phyloP scores from a whole-genome alignment of 345 rosid species.

The Zanthoxylum bungeanum region DNA sequence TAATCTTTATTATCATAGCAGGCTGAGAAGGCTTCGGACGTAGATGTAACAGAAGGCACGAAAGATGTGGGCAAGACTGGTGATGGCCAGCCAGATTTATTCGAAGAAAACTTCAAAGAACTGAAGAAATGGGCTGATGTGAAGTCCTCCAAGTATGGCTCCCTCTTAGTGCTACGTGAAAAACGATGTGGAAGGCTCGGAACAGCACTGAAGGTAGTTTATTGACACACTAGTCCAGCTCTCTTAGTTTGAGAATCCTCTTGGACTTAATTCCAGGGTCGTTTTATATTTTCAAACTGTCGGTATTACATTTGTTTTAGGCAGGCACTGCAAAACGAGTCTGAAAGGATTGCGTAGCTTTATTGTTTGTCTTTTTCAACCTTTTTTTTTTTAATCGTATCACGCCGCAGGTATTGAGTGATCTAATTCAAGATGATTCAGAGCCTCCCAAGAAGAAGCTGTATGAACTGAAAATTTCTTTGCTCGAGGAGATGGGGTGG shows the following conservation, averaged over 20 bases:
- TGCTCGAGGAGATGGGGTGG: conserved; percentile 88
- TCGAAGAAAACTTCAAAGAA: conserved; percentile 77
- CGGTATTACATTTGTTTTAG: background rate
- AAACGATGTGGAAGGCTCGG: conserved; percentile 68
- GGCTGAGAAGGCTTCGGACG: conserved; percentile 38
- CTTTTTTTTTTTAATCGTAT: background rate
- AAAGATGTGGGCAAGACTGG: conserved; percentile 31
- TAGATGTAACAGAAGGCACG: conserved; percentile 33
- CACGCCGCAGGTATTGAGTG: conserved; percentile 58
- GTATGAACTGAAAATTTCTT: conserved; percentile 65
- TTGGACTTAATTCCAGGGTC: background rate
- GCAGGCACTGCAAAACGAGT: background rate
- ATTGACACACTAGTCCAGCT: background rate
- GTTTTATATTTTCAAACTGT: background rate
- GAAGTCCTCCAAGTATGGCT: conserved; percentile 75
- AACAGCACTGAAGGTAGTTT: conserved; percentile 79
- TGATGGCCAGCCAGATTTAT: conserved; percentile 43
- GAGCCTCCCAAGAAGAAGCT: conserved; percentile 79
- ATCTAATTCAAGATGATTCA: conserved; percentile 69
- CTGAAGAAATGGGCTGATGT: conserved; percentile 82
- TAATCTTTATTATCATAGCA: conserved; percentile 24
- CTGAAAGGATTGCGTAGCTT: too few relatives aligned
- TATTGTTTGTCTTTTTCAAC: background rate
- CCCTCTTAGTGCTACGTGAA: conserved; percentile 71
- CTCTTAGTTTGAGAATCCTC: background rate